These are phyloP conservation scores for Scenedesmus sp. DNA, from an alignment of 163 green algal genomes.

Conservation along the genomic window DNA sequence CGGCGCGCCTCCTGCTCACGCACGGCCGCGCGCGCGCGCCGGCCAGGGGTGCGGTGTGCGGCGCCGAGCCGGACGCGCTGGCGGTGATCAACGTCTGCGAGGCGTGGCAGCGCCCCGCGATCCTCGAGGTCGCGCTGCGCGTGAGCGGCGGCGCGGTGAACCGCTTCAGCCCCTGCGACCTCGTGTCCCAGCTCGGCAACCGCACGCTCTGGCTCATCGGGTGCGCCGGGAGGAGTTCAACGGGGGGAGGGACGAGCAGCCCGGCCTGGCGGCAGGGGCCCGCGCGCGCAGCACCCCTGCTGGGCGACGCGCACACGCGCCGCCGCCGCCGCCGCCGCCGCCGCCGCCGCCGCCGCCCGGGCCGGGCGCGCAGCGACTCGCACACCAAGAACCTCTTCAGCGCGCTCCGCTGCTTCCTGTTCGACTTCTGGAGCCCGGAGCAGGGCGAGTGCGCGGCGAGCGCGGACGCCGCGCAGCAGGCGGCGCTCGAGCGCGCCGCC, in stretches of 20 bases:
- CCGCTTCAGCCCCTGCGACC: conserved; percentile 7
- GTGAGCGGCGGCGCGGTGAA: background rate
- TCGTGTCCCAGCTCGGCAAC: background rate
- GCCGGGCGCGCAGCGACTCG: conserved; percentile 30
- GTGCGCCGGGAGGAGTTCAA: background rate
- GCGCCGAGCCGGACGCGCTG: conserved; percentile 7
- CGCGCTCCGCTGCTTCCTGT: conserved; percentile 16
- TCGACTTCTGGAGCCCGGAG: conserved; percentile 14
- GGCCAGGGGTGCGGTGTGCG: conserved; percentile 19
- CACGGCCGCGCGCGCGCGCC: too few relatives aligned
- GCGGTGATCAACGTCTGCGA: conserved; percentile 10
- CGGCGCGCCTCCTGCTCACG: background rate
- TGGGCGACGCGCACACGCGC: background rate
- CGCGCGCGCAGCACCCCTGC: background rate
- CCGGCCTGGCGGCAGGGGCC: background rate
- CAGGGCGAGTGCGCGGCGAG: conserved; percentile 19
- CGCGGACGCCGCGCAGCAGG: background rate
- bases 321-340: background rate
- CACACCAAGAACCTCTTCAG: conserved; percentile 20
- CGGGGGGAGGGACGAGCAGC: background rate
- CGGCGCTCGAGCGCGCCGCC: background rate
- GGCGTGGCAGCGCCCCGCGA: background rate
- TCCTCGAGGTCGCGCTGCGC: background rate
- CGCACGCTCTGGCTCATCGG: conserved; percentile 26
- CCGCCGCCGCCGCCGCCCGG: too few relatives aligned